These are phyloP conservation scores for Metschnikowia rubicola DNA, from an alignment of 805 yeast genomes.

Conservation along the genomic window DNA sequence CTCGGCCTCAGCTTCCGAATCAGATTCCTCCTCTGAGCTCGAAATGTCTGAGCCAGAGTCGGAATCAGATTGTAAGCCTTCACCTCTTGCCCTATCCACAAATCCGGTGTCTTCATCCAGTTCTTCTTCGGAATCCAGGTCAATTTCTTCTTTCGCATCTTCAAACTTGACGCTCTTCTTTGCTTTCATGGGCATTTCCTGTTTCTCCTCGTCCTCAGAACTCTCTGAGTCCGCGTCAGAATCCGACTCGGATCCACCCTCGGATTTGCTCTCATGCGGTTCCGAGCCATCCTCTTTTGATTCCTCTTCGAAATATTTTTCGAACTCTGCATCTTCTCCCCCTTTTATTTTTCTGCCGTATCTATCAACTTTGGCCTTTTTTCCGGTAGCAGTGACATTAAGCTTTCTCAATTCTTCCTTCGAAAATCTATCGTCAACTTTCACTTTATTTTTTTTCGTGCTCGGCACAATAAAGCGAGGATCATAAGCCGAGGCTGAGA, in stretches of 20 bases:
- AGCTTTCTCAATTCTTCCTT: slow-evolving; percentile 58
- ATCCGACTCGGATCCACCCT: slow-evolving; percentile 21
- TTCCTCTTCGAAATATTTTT: slow-evolving; percentile 55
- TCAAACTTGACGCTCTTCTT: slow-evolving; percentile 9
- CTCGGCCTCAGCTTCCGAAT: slow-evolving; percentile 54
- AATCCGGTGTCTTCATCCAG: slow-evolving; percentile 14
- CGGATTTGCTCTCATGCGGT: slow-evolving; percentile 6
- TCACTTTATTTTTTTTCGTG: slow-evolving; percentile 64
- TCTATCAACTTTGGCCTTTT: slow-evolving; percentile 69
- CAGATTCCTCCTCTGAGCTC: slow-evolving; percentile 40
- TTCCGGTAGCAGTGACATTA: slow-evolving; percentile 43
- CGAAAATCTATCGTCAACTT: slow-evolving; percentile 79
- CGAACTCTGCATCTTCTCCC: slow-evolving; percentile 37
- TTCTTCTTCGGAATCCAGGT: slow-evolving; percentile 19
- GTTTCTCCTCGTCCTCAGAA: slow-evolving; percentile 2
- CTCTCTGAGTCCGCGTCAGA: background rate
- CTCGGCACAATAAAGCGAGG: slow-evolving; percentile 83
- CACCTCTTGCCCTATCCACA: slow-evolving; percentile 68
- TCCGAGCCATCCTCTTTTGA: slow-evolving; percentile 21
- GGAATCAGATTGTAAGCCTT: slow-evolving; percentile 45
- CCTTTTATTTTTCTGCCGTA: slow-evolving; percentile 73
- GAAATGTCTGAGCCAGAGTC: slow-evolving; percentile 41
- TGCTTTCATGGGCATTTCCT: slow-evolving; percentile 3
- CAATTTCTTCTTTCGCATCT: slow-evolving; percentile 5
- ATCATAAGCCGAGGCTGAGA: slow-evolving; percentile 74